Conservation (phyloP, 140 eudicot genomes). For the Ambrosia hybrid region DNA sequence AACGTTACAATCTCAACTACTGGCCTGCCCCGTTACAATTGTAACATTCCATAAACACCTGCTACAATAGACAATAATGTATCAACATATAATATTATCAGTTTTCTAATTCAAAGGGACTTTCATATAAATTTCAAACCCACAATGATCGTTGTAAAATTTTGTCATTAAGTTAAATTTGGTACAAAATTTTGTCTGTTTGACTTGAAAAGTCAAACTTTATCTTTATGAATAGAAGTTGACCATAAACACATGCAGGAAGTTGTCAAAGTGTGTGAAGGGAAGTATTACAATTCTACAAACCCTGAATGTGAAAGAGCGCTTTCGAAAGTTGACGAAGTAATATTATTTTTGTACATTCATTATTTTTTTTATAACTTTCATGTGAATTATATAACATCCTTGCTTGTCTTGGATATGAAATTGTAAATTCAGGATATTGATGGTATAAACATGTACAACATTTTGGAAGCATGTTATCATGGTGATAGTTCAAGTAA, state of each 20-base stretch:
- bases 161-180: not conserved
- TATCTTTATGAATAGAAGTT: constrained; percentile 10
- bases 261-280: constrained; percentile 55
- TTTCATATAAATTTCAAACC: constrained; percentile 1
- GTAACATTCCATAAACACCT: no score
- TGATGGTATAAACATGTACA: constrained; percentile 60
- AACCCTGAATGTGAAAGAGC: constrained; percentile 48
- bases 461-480: constrained; percentile 88
- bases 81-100: not conserved
- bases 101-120: not conserved
- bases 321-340: constrained; percentile 63
- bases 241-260: constrained; percentile 47
- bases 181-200: not conserved
- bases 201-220: constrained; percentile 2
- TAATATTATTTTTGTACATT: constrained; percentile 16
- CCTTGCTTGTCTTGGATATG: constrained; percentile 16
- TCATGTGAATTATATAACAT: not conserved
- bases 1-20: no score
- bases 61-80: no score
- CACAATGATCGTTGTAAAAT: not conserved
- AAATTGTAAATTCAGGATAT: constrained; percentile 43
- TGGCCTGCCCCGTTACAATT: no score
- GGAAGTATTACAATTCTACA: constrained; percentile 58
- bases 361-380: not conserved
- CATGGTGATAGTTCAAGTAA: constrained; percentile 49